A percentile compares a stretch with the other conserved stretches of the same genome.
Conservation (phyloP, 306 rosid species). For the Castanea sativa region DNA sequence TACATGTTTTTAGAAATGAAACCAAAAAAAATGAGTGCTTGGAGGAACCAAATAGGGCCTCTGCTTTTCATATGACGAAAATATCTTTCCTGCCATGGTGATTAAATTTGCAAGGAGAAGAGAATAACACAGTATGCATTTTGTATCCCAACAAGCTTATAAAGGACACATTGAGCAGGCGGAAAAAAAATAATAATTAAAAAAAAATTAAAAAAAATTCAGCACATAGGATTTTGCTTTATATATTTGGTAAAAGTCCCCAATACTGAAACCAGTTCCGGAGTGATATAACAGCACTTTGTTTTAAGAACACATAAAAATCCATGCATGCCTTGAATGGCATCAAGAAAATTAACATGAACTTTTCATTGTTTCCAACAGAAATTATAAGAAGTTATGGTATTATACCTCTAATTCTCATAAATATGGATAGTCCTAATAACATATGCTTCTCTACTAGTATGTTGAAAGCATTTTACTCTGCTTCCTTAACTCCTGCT, state of each 20-base stretch:
- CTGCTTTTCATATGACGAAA: neutral
- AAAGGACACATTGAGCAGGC: neutral
- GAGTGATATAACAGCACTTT: neutral
- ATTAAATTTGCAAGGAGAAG: neutral
- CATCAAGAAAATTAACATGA: neutral
- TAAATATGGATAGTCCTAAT: neutral
- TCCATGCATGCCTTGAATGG: too few relatives aligned
- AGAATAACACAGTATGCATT: neutral
- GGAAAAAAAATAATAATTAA: too few relatives aligned
- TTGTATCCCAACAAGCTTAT: neutral
- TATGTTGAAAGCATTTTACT: neutral
- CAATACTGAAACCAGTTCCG: too few relatives aligned
- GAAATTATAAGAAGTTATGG: neutral
- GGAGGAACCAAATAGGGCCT: neutral
- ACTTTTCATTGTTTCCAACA: neutral
- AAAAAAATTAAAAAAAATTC: neutral
- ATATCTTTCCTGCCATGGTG: neutral
- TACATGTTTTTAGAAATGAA: too few relatives aligned
- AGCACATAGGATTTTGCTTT: too few relatives aligned
- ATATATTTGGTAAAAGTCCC: neutral
- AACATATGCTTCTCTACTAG: neutral
- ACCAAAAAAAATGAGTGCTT: too few relatives aligned
- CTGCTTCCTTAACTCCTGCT: neutral
- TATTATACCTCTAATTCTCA: neutral
- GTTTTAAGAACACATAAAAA: neutral